phyloP scores from a whole-genome alignment of 208 protist genomes.

The Trypanosoma congolense region DNA sequence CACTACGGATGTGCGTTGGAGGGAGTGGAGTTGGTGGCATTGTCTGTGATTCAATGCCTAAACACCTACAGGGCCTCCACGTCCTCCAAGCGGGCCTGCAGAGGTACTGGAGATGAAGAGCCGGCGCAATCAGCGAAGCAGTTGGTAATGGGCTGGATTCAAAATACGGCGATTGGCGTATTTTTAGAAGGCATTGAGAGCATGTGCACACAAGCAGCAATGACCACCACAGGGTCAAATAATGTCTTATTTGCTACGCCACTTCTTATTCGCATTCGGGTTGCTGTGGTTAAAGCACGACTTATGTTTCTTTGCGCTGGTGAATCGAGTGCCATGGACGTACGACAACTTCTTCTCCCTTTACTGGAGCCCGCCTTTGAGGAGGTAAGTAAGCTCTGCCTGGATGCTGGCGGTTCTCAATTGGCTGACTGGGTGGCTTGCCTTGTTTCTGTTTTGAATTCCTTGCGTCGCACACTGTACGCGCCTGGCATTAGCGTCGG shows the following conservation, averaged over 20 bases:
- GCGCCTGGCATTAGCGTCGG: background rate
- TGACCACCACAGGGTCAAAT: too few species aligned
- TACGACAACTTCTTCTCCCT: constrained; percentile 10
- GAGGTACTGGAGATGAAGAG: constrained; percentile 1
- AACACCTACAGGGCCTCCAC: constrained; percentile 29
- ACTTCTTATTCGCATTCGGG: background rate
- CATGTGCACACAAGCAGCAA: too few species aligned
- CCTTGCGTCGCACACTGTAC: constrained; percentile 8
- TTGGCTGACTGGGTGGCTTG: constrained; percentile 8
- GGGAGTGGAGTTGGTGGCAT: constrained; percentile 24
- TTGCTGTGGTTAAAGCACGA: constrained; percentile 11
- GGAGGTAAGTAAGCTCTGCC: constrained; percentile 3
- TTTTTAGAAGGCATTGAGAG: constrained; percentile 17
- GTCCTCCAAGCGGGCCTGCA: background rate
- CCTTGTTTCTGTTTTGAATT: constrained; percentile 11
- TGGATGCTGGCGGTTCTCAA: background rate
- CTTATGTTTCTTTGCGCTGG: constrained; percentile 15
- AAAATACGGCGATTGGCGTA: constrained; percentile 3
- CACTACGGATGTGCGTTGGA: constrained; percentile 13
- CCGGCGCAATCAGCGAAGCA: background rate
- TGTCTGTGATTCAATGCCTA: constrained; percentile 36
- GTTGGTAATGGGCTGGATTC: constrained; percentile 9
- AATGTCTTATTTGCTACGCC: too few species aligned
- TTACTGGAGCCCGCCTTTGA: constrained; percentile 5
- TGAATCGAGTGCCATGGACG: constrained; percentile 14